Conservation (phyloP, 139 green algal species). For the Haematococcus lacustris region DNA sequence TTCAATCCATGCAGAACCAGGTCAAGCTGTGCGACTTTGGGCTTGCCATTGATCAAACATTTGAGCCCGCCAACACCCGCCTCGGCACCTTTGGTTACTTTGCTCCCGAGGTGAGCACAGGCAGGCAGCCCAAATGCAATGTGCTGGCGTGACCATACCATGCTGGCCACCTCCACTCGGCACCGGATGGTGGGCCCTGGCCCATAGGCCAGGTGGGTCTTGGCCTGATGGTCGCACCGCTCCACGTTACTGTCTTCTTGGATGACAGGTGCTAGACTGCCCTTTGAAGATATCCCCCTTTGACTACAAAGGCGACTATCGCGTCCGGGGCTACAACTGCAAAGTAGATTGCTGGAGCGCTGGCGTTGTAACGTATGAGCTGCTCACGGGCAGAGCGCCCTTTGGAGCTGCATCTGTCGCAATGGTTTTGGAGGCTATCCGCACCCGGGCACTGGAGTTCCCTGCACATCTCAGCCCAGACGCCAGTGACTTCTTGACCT, state of each 20-base stretch:
- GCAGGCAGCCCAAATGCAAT: too few relatives aligned
- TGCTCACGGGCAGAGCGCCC: constrained; percentile 35
- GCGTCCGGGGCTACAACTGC: constrained; percentile 19
- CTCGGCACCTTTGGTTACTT: constrained; percentile 43
- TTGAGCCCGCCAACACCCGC: constrained; percentile 42
- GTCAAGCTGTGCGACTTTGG: constrained; percentile 42
- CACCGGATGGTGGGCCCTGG: too few relatives aligned
- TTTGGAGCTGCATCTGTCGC: constrained; percentile 30
- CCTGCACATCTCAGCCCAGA: constrained; percentile 11
- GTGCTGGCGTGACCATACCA: too few relatives aligned
- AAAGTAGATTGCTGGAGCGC: constrained; percentile 26
- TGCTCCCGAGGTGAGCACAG: constrained; percentile 51
- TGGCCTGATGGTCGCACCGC: too few relatives aligned
- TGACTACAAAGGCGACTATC: constrained; percentile 37
- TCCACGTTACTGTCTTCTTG: too few relatives aligned
- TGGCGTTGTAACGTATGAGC: constrained; percentile 39
- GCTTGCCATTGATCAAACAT: constrained; percentile 41
- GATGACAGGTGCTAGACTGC: constrained; percentile 35
- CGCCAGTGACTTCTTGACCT: constrained; percentile 6
- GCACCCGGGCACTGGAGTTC: constrained; percentile 22
- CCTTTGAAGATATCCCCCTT: constrained; percentile 37
- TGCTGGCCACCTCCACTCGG: too few relatives aligned
- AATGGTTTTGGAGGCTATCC: constrained; percentile 32
- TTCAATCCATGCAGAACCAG: constrained; percentile 16
- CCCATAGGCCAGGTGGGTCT: too few relatives aligned